Evolutionary conservation across 2,329 filamentous ascomycete genomes (phyloP), one percentile per base, ranked within the genome.

Genomic region (Lachnellula occidentalis): DNA sequence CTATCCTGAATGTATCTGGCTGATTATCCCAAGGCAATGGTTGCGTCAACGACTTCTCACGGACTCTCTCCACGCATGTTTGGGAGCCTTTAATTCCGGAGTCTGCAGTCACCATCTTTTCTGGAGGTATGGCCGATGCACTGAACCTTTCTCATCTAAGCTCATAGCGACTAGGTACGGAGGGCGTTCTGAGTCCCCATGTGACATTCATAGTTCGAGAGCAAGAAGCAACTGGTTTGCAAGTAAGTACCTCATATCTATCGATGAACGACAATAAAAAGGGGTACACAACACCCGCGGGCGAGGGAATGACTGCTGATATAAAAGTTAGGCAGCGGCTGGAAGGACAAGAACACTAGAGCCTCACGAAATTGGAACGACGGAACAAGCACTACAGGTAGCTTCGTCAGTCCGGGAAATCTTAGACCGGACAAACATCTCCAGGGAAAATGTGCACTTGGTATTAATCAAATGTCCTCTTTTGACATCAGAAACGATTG

Each of bases 21-120:
- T 58, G 34, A 61, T 42, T 42, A 7, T 53, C 37, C 2, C 22
- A 68, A 53, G 66, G 67, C n/a, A 69, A 71, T 54, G 67, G 67
- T 45, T 71, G 68, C 54, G 66, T 69, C 15, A 69, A 71, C 54
- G 69, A 70, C 54, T 69, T 70, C 57, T 69, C 65, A 9, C 63
- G 67, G 2, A 69, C 67, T 6, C 61, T 70, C 8, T 64, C 64
- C 43, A 60, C 66, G 2, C 55, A 62, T 19, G 66, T 69, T 11
- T 69, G 67, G 67, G 66, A 69, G 41, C 64, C 64, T 8, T 60
- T 61, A 1, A 65, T 70, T 5, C 64, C 68, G 2, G 21, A 60
- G 11, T 61, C 61, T 37, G 62, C 67, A 45, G 61, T 70, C 39
- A 67, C 67, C 2, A 64, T 70, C 42, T 70, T 70, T 55, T 68